Conservation (phyloP, 192 early-diverging fungal genomes). For the Backusella psychrophila region DNA sequence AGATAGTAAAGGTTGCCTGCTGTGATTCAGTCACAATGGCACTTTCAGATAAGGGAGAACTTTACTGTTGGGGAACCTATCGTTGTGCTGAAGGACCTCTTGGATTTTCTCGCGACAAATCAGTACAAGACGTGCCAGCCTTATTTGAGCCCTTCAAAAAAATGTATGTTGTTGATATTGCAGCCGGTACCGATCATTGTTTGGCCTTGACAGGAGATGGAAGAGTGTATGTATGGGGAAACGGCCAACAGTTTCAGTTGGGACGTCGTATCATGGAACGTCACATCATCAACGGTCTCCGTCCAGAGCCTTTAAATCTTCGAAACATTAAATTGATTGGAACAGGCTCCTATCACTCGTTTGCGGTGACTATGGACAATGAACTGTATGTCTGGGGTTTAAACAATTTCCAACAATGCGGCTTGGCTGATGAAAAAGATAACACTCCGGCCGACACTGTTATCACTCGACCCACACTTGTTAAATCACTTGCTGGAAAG, state of each 20-base stretch:
- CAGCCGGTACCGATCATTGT: slow-evolving; percentile 84
- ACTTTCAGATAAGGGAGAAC: slow-evolving; percentile 69
- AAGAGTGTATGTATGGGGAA: slow-evolving; percentile 86
- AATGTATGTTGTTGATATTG: slow-evolving; percentile 71
- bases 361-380: slow-evolving; percentile 68
- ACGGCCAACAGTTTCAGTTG: slow-evolving; percentile 85
- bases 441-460: slow-evolving; percentile 38
- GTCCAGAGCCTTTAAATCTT: slow-evolving; percentile 52
- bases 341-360: slow-evolving; percentile 83
- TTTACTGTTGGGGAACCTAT: slow-evolving; percentile 91
- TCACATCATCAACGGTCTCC: slow-evolving; percentile 62
- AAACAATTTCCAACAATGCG: slow-evolving; percentile 91
- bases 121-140: slow-evolving; percentile 60
- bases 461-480: slow-evolving; percentile 53
- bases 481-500: slow-evolving; percentile 49
- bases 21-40: slow-evolving; percentile 85
- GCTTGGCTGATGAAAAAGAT: slow-evolving; percentile 40
- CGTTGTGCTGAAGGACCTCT: slow-evolving; percentile 78
- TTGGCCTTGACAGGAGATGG: slow-evolving; percentile 71
- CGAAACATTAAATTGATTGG: slow-evolving; percentile 63
- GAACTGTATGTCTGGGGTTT: slow-evolving; percentile 81
- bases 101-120: slow-evolving; percentile 69
- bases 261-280: slow-evolving; percentile 80
- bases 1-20: slow-evolving; percentile 75
- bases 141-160: slow-evolving; percentile 54